Base-by-base conservation (phyloP, 768 basidiomycete genomes). In the Kwoniella botswanensis region DNA sequence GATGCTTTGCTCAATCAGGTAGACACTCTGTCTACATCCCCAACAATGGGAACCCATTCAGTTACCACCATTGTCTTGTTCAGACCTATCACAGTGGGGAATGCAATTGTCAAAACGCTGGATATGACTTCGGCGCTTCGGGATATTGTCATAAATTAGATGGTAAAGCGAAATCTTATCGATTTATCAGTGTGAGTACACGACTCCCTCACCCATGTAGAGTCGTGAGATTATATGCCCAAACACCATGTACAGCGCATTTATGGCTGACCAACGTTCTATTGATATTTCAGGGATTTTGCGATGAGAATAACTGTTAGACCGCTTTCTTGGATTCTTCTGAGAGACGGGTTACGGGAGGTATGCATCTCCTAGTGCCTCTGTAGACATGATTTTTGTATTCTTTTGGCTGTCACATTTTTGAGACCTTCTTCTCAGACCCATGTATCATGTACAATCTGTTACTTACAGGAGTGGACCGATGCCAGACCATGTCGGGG, bases 21-120 rank as follows among this genome's bases (percentile, higher is more conserved):
- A 58, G 65, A 57, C 42, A 60, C 10, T 67, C 65, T 9, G 65
- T 67, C 24, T 67, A 67, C 44, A 55, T 67, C 44, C 65, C 65
- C 42, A 67, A 67, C 65, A 67, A 56, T n/a, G 65, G 65, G 2
- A 43, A 18, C 21, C 46, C 57, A 2, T 58, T 67, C 65, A 67
- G 44, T 44, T 56, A 67, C 46, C 65, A 67, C 2, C 57, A 58
- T 29, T 67, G 65, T 57, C 57, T 67, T n/a, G 65, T 67, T 11
- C 56, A 43, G 26, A 67, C 65, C 22, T 56, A 65, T 26, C 42
- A 65, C 13, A 43, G 26, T 44, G 54, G 43, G 22, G 29, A 41
- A 17, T 65, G 64, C 55, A 35, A 22, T 22, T 65, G 64, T 26
- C 64, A 65, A 44, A 56, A 55, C 12, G 54, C 53, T 17, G 22